Evolutionary conservation across 1,284 basidiomycete genomes (phyloP), one percentile per base, ranked within the genome.

Genomic region (Omphalotus olearius): DNA sequence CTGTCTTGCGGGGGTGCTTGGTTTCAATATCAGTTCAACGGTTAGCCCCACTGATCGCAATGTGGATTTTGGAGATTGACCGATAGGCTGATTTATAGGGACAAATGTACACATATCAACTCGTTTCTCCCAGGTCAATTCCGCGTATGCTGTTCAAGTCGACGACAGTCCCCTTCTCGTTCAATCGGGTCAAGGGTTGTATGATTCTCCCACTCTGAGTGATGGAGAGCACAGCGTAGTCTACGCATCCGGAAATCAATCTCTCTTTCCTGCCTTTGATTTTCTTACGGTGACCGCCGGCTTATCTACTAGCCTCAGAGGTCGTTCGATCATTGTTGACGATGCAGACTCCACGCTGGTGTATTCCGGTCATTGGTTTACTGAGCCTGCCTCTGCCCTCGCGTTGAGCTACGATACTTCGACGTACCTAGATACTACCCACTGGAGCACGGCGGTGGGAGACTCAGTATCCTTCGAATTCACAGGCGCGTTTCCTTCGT

Each of bases 11-110:
- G 53, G 7, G 56, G 63, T 23, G 69, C 67, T 33, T 72, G 69
- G 70, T 72, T 72, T 54, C 55, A 64, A 45, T 65, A 70, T 46
- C 57, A 58, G 16, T 72, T 71, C 56, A 62, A 65, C 47, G 71
- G 69, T 71, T 48, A 16, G 59, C 46, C 10, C 16, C 20, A 20
- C 4, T 6, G 14, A 18, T 40, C 13, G 6, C 7, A 45, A 17
- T 36, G 25, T 40, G 3, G 10, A 11, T 6, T 26, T 35, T n/a
- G 14, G 25, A 36, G 36, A 5, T 23, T 23, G 23, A 23, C 6
- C 36, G 25, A 41, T n/a, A n/a, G n/a, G n/a, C n/a, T n/a, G 70
- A 67, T 17, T 20, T 2, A n/a, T 45, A 70, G 25, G 67, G 62
- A 13, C 63, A 61, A 20, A 60, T 66, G 39, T 60, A 63, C 35